Evolutionary conservation across 345 rosid species (phyloP).

Genomic region (Rhizophora mangle): DNA sequence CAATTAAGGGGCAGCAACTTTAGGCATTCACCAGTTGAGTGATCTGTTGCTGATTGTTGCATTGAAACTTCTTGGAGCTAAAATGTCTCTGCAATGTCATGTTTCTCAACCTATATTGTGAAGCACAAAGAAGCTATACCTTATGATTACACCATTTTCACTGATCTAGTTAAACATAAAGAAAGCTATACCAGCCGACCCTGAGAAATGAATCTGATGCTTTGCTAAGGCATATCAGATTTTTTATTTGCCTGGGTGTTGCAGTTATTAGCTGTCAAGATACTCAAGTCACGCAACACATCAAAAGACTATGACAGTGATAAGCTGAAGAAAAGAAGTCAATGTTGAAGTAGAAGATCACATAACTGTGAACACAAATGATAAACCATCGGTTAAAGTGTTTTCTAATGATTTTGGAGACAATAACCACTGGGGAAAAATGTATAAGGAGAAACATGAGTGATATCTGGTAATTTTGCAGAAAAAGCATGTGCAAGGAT

Average conservation of each 20-base stretch:
- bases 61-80: constrained; percentile 89
- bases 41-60: constrained; percentile 98
- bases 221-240: constrained; percentile 88
- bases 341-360: too few species aligned
- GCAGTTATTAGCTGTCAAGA: constrained; percentile 84
- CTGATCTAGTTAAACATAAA: background rate
- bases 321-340: background rate
- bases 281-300: background rate
- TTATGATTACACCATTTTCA: background rate
- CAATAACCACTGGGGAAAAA: too few species aligned
- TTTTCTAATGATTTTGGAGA: too few species aligned
- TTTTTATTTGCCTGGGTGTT: constrained; percentile 95
- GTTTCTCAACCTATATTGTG: constrained; percentile 61
- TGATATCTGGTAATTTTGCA: too few species aligned
- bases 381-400: too few species aligned
- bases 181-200: constrained; percentile 16
- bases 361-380: too few species aligned
- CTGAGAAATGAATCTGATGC: constrained; percentile 96
- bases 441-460: too few species aligned
- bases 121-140: constrained; percentile 6
- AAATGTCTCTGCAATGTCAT: constrained; percentile 79
- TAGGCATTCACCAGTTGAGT: constrained; percentile 66
- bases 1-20: background rate
- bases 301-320: background rate
- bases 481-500: background rate